These are phyloP conservation scores for Boletus semigastroideus DNA, from an alignment of 1,284 basidiomycete species.

Conservation along the genomic window DNA sequence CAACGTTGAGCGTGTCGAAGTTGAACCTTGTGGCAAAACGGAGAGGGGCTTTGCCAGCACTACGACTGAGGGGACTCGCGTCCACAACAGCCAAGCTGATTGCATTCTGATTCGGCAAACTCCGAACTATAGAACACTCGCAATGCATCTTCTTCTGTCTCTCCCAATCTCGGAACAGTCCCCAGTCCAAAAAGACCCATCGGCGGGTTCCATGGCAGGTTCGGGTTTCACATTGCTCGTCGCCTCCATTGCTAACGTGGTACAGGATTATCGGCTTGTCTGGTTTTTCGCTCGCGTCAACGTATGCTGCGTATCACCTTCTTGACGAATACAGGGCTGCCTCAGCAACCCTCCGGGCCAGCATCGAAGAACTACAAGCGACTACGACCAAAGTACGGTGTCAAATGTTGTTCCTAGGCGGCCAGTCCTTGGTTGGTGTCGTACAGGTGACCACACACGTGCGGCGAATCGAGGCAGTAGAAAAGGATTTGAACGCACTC, in stretches of 20 bases:
- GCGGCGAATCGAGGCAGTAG: slow-evolving; percentile 80
- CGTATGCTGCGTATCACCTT: slow-evolving; percentile 83
- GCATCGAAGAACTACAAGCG: slow-evolving; percentile 82
- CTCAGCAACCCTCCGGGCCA: slow-evolving; percentile 78
- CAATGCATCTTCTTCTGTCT: slow-evolving; percentile 39
- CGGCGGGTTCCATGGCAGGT: slow-evolving; percentile 86
- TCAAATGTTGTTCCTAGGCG: not conserved
- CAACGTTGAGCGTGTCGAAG: not conserved
- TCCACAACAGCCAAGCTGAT: not conserved
- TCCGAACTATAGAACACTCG: slow-evolving; percentile 16
- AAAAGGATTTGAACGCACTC: slow-evolving; percentile 83
- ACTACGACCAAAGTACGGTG: slow-evolving; percentile 76
- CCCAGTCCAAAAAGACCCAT: slow-evolving; percentile 73
- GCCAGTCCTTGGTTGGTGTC: slow-evolving; percentile 18
- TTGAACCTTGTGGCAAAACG: slow-evolving; percentile 11
- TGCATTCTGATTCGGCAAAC: too few species aligned
- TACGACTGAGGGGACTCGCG: not conserved
- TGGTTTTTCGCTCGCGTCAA: slow-evolving; percentile 84
- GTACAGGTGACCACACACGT: slow-evolving; percentile 80
- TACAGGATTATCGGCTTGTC: slow-evolving; percentile 81
- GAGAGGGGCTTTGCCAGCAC: not conserved
- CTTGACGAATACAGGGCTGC: slow-evolving; percentile 90
- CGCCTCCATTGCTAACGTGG: not conserved
- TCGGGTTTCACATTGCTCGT: slow-evolving; percentile 27
- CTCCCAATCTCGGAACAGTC: slow-evolving; percentile 54